Evolutionary conservation across 768 basidiomycete genomes (phyloP).

Genomic region (Boletus sp.): DNA sequence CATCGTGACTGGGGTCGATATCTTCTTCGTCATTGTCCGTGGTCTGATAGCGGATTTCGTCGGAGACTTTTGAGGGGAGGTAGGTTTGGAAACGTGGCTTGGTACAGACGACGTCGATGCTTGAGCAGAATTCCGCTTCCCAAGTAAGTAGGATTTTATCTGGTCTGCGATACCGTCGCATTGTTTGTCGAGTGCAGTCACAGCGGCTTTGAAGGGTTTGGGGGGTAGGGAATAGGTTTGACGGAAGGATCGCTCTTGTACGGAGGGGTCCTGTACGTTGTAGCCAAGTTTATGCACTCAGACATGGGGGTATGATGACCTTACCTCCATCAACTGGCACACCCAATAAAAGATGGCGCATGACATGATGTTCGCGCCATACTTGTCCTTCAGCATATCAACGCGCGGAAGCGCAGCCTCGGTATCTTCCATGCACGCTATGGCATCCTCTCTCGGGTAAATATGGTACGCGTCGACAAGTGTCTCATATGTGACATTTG

Average conservation of each 20-base stretch:
- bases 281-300: neutral
- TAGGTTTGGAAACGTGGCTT: neutral
- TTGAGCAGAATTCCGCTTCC: neutral
- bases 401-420: slow-evolving; percentile 26
- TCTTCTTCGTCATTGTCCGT: neutral
- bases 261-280: slow-evolving; percentile 16
- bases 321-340: slow-evolving; percentile 39
- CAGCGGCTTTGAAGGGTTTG: slow-evolving; percentile 21
- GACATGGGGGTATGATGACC: neutral
- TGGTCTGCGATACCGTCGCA: slow-evolving; percentile 26
- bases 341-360: slow-evolving; percentile 50
- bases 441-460: slow-evolving; percentile 10
- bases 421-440: slow-evolving; percentile 35
- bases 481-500: slow-evolving; percentile 24
- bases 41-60: slow-evolving; percentile 18
- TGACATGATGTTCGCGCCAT: slow-evolving; percentile 26
- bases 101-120: neutral
- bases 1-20: slow-evolving; percentile 3
- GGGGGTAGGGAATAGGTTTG: slow-evolving; percentile 14
- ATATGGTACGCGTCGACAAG: slow-evolving; percentile 32
- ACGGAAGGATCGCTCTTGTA: slow-evolving; percentile 22
- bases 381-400: slow-evolving; percentile 15
- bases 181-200: slow-evolving; percentile 20
- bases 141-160: slow-evolving; percentile 15
- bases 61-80: slow-evolving; percentile 21